phyloP scores from a whole-genome alignment of 331 rosid species.

The Ulmus americana region DNA sequence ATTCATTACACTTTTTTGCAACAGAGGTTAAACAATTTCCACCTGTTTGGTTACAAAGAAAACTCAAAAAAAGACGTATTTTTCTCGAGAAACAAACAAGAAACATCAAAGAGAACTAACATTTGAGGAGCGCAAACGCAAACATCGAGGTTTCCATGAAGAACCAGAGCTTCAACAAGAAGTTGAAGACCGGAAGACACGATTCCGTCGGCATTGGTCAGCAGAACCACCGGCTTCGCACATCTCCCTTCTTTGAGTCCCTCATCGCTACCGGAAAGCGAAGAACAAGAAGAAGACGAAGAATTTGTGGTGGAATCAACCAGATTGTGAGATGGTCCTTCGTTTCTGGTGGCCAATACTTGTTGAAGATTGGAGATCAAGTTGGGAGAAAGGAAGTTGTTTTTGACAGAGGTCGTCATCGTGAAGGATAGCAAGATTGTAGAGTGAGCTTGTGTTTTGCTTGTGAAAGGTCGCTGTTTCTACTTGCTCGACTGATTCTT shows the following conservation, averaged over 20 bases:
- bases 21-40: too few relatives aligned
- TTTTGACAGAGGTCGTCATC: conserved; percentile 44
- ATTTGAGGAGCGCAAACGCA: conserved; percentile 43
- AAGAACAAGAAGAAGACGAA: conserved; percentile 8
- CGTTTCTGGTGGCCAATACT: conserved; percentile 27
- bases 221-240: conserved; percentile 33
- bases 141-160: conserved; percentile 29
- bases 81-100: conserved; percentile 11
- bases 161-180: conserved; percentile 41
- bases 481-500: too few relatives aligned
- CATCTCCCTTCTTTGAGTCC: not conserved
- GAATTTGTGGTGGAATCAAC: conserved; percentile 17
- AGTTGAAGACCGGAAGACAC: conserved; percentile 39
- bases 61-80: not conserved
- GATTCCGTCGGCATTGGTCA: conserved; percentile 44
- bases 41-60: not conserved
- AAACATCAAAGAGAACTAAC: conserved; percentile 13
- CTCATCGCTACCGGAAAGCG: not conserved
- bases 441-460: not conserved
- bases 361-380: conserved; percentile 49
- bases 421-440: not conserved
- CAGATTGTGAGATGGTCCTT: conserved; percentile 9
- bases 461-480: not conserved
- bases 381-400: conserved; percentile 37
- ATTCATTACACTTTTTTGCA: not conserved